Evolutionary conservation across 2,329 filamentous ascomycete species (phyloP).

Genomic region (Aureobasidium lini): DNA sequence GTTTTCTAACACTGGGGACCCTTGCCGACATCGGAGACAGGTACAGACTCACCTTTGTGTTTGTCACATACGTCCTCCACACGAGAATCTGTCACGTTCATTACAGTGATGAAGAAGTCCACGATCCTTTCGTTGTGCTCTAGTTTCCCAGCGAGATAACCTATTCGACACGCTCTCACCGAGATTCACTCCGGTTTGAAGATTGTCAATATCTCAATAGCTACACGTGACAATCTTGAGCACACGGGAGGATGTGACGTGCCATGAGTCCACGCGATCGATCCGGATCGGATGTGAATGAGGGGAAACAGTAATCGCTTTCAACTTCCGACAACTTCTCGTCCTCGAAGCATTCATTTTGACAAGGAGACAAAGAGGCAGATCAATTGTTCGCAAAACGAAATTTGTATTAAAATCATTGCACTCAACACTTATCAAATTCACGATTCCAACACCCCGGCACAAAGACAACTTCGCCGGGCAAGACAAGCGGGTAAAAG

Average conservation of each 20-base stretch:
- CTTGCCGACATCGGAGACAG: background rate
- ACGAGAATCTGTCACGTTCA: too few relatives aligned
- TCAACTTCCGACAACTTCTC: too few relatives aligned
- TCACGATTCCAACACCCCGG: background rate
- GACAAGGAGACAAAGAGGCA: too few relatives aligned
- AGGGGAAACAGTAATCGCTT: background rate
- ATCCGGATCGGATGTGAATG: background rate
- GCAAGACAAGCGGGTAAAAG: background rate
- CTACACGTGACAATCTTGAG: too few relatives aligned
- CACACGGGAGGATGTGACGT: background rate
- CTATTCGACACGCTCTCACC: too few relatives aligned
- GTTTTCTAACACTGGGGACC: background rate
- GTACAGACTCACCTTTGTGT: background rate
- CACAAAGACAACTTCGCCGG: background rate
- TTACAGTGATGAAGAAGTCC: too few relatives aligned
- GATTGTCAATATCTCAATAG: too few relatives aligned
- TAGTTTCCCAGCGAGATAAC: too few relatives aligned
- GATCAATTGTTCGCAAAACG: too few relatives aligned
- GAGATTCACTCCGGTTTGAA: too few relatives aligned
- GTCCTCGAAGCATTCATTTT: too few relatives aligned
- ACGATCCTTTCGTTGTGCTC: too few relatives aligned
- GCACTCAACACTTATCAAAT: background rate
- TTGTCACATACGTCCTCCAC: background rate
- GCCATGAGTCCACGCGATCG: background rate
- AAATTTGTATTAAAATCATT: background rate